These are phyloP conservation scores for Xerocomus amazonicus DNA, from an alignment of 1,284 basidiomycete species.

Conservation along the genomic window DNA sequence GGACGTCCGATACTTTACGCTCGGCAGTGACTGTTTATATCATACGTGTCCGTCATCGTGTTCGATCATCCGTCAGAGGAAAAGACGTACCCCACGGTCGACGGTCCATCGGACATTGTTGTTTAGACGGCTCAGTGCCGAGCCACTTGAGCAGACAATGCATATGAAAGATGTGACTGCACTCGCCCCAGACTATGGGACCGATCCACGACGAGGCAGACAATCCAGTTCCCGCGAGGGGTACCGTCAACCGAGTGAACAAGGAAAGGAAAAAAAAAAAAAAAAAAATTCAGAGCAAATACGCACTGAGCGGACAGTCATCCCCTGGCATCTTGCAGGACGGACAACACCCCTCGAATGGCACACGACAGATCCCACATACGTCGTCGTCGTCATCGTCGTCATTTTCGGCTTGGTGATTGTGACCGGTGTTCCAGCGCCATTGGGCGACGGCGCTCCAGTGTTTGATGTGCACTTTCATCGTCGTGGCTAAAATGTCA, in stretches of 20 bases:
- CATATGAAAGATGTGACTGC: constrained; percentile 93
- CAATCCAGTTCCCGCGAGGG: not conserved
- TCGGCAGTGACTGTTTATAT: constrained; percentile 27
- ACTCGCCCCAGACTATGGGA: constrained; percentile 86
- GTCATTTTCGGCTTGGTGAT: constrained; percentile 16
- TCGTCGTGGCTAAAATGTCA: no score
- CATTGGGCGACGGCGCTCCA: constrained; percentile 86
- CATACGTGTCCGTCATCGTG: no score
- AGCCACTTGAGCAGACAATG: constrained; percentile 96
- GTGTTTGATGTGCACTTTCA: constrained; percentile 78
- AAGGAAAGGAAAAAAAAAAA: not conserved
- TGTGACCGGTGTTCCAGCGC: constrained; percentile 73
- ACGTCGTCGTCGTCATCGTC: constrained; percentile 82
- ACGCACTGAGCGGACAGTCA: constrained; percentile 85
- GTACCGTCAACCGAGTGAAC: not conserved
- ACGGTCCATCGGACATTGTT: constrained; percentile 93
- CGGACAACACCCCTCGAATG: constrained; percentile 91
- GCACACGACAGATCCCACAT: constrained; percentile 90
- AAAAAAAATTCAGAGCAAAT: no score
- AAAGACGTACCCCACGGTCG: constrained; percentile 76
- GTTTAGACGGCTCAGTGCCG: constrained; percentile 79
- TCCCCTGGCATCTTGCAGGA: constrained; percentile 95
- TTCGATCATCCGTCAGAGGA: no score
- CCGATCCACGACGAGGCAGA: no score
- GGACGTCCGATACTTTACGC: constrained; percentile 18